Conservation (phyloP, 2,329 filamentous ascomycete genomes). For the Aspergillus pseudoviridinutans region DNA sequence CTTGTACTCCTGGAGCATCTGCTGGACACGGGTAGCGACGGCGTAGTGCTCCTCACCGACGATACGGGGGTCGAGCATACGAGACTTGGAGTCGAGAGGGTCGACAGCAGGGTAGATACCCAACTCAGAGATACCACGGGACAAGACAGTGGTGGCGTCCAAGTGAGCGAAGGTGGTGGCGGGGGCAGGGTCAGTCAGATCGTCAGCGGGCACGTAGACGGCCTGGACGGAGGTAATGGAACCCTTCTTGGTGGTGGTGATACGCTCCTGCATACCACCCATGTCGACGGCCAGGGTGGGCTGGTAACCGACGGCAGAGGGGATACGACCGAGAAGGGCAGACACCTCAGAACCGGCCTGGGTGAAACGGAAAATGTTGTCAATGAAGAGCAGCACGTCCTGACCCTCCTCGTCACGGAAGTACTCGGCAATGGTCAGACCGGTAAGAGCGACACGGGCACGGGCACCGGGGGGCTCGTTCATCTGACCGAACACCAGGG, state of each 20-base stretch:
- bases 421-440: slow-evolving; percentile 65
- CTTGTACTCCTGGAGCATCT: slow-evolving; percentile 99
- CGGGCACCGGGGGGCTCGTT: slow-evolving; percentile 99
- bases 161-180: slow-evolving; percentile 99
- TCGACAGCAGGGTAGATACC: slow-evolving; percentile 99
- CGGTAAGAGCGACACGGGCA: slow-evolving; percentile 98
- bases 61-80: slow-evolving; percentile 98
- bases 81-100: slow-evolving; percentile 98
- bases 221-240: slow-evolving; percentile 99
- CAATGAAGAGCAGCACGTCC: slow-evolving; percentile 98
- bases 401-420: slow-evolving; percentile 80
- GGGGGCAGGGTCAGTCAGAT: slow-evolving; percentile 99
- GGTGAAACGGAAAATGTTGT: slow-evolving; percentile 99
- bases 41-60: slow-evolving; percentile 98
- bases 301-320: slow-evolving; percentile 99
- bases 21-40: slow-evolving; percentile 90
- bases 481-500: slow-evolving; percentile 99
- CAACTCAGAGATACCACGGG: slow-evolving; percentile 99
- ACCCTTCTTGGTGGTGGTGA: slow-evolving; percentile 98
- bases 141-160: slow-evolving; percentile 99
- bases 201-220: slow-evolving; percentile 99
- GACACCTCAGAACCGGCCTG: slow-evolving; percentile 99
- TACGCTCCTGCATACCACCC: slow-evolving; percentile 99
- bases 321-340: slow-evolving; percentile 97
- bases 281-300: slow-evolving; percentile 97